phyloP scores from a whole-genome alignment of 2,329 filamentous ascomycete genomes.

The Xylaria digitata region DNA sequence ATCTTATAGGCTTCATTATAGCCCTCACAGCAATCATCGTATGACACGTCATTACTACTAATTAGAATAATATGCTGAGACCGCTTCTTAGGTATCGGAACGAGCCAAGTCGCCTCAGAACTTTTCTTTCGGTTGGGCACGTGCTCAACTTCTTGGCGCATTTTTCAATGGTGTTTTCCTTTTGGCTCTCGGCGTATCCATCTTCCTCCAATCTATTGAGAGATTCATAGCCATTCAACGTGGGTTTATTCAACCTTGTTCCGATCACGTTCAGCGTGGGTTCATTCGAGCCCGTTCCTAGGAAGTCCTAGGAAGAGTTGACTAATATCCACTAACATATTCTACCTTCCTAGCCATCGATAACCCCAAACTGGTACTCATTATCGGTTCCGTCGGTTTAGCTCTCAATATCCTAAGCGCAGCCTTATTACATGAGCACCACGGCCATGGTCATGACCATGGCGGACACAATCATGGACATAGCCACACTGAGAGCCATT shows the following conservation, averaged over 20 bases:
- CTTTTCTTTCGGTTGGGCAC: conserved; percentile 80
- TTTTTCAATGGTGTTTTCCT: conserved; percentile 86
- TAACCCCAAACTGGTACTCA: conserved; percentile 73
- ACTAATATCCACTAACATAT: conserved; percentile 21
- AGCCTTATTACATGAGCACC: conserved; percentile 71
- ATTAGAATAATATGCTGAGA: conserved; percentile 27
- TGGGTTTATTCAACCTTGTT: conserved; percentile 48
- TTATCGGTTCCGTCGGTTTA: conserved; percentile 76
- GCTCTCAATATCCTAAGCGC: conserved; percentile 74
- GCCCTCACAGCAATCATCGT: conserved; percentile 73
- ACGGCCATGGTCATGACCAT: conserved; percentile 48
- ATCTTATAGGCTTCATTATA: conserved; percentile 75
- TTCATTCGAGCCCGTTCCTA: conserved; percentile 10
- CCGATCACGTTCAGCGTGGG: conserved; percentile 58
- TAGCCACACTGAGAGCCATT: conserved; percentile 44
- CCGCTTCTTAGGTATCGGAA: conserved; percentile 64
- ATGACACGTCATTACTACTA: conserved; percentile 39
- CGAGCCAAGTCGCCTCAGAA: conserved; percentile 65
- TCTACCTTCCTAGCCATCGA: conserved; percentile 63
- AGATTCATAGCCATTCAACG: conserved; percentile 70
- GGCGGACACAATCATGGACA: conserved; percentile 54
- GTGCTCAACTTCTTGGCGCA: conserved; percentile 77
- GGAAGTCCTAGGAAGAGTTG: neutral
- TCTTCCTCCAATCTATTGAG: conserved; percentile 78
- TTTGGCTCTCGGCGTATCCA: conserved; percentile 76